phyloP scores from a whole-genome alignment of 768 basidiomycete species.

The Myochromella boudieri region DNA sequence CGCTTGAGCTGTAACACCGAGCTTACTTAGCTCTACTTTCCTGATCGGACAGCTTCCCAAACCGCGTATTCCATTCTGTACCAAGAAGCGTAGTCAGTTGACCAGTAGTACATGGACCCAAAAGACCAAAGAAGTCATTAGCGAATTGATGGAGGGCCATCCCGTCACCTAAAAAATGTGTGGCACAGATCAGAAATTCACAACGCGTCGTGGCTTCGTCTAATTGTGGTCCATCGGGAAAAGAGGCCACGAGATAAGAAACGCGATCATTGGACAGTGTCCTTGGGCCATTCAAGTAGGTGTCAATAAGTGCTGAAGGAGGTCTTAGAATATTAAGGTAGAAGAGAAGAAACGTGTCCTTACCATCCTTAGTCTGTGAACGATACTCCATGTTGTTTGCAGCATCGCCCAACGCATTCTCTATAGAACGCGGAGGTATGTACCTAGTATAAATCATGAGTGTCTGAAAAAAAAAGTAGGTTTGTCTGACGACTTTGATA shows the following conservation, averaged over 20 bases:
- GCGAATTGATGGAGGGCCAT: constrained; percentile 84
- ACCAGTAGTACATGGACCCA: constrained; percentile 39
- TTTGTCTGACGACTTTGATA: not conserved
- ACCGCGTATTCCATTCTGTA: constrained; percentile 31
- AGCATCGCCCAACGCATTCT: constrained; percentile 49
- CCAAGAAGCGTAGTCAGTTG: constrained; percentile 29
- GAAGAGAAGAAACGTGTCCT: too few species aligned
- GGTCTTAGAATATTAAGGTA: not conserved
- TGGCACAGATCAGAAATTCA: constrained; percentile 71
- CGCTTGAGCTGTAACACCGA: not conserved
- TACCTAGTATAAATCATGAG: constrained; percentile 37
- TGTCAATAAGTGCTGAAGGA: constrained; percentile 56
- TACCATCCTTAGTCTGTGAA: constrained; percentile 55
- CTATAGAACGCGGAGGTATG: constrained; percentile 37
- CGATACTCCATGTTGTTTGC: constrained; percentile 49
- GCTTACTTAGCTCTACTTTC: constrained; percentile 12
- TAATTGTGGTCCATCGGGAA: constrained; percentile 6
- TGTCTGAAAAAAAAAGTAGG: not conserved
- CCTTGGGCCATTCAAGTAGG: constrained; percentile 76
- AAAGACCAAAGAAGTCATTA: constrained; percentile 73
- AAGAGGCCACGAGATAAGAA: constrained; percentile 58
- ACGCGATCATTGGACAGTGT: constrained; percentile 67
- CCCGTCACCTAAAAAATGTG: constrained; percentile 85
- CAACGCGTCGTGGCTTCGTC: constrained; percentile 30
- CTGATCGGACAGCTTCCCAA: constrained; percentile 18